These are phyloP conservation scores for Rhizophora apiculata DNA, from an alignment of 345 rosid genomes.

Conservation along the genomic window DNA sequence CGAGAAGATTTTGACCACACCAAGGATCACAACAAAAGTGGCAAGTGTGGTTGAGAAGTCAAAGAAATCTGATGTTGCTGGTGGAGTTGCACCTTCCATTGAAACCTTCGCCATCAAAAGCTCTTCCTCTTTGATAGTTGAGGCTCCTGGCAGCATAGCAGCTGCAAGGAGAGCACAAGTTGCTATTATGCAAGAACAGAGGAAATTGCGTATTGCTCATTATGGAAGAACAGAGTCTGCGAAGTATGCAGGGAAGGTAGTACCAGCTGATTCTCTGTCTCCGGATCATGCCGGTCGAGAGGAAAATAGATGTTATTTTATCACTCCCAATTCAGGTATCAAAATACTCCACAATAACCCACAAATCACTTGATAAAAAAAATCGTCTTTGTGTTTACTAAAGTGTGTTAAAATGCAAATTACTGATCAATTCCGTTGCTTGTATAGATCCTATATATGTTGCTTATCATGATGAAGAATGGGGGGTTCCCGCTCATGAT, in stretches of 20 bases:
- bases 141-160: slow-evolving; percentile 64
- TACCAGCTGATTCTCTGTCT: slow-evolving; percentile 23
- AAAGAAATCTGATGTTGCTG: slow-evolving; percentile 6
- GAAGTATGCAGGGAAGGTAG: slow-evolving; percentile 25
- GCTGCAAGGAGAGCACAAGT: slow-evolving; percentile 68
- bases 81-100: not conserved
- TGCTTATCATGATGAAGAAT: slow-evolving; percentile 73
- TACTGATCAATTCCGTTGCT: not conserved
- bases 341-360: no score
- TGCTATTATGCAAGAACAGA: slow-evolving; percentile 56
- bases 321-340: slow-evolving; percentile 63
- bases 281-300: slow-evolving; percentile 10
- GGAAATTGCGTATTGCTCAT: slow-evolving; percentile 56
- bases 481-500: slow-evolving; percentile 80
- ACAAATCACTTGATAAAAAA: no score
- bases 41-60: slow-evolving; percentile 21
- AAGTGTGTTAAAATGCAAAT: no score
- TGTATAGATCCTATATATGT: slow-evolving; percentile 60
- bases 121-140: slow-evolving; percentile 24
- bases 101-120: slow-evolving; percentile 8
- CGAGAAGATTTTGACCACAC: slow-evolving; percentile 28
- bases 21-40: slow-evolving; percentile 16
- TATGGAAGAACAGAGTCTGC: slow-evolving; percentile 57
- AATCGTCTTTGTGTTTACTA: no score
- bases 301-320: slow-evolving; percentile 62